These are phyloP conservation scores for Russula virescens DNA, from an alignment of 768 basidiomycete genomes.

Conservation along the genomic window DNA sequence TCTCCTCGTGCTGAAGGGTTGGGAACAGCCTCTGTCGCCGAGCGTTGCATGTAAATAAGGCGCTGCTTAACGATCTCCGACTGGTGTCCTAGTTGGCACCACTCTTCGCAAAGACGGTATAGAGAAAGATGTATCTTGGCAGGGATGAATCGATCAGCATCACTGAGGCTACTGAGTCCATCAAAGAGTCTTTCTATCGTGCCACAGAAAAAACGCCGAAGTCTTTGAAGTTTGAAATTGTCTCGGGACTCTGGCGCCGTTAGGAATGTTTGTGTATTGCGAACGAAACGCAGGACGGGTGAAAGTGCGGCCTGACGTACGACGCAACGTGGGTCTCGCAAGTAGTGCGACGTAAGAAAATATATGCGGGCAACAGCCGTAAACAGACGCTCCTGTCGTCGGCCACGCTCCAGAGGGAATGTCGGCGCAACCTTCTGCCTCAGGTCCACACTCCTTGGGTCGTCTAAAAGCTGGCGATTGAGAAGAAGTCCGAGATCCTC, in stretches of 20 bases:
- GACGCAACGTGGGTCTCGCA: conserved; percentile 63
- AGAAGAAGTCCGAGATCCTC: conserved; percentile 80
- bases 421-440: conserved; percentile 39
- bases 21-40: conserved; percentile 48
- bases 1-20: conserved; percentile 48
- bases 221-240: conserved; percentile 67
- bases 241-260: conserved; percentile 65
- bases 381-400: conserved; percentile 72
- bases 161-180: conserved; percentile 59
- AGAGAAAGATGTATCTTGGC: conserved; percentile 69
- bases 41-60: conserved; percentile 63
- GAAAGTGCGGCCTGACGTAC: conserved; percentile 68
- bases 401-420: conserved; percentile 48
- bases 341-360: conserved; percentile 70
- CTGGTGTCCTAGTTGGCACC: conserved; percentile 83
- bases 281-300: conserved; percentile 81
- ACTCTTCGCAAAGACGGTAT: conserved; percentile 85
- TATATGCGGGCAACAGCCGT: conserved; percentile 89
- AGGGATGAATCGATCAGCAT: conserved; percentile 72
- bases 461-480: conserved; percentile 80
- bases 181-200: conserved; percentile 84
- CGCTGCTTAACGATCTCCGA: conserved; percentile 67
- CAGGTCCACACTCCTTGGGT: conserved; percentile 37
- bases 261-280: conserved; percentile 76
- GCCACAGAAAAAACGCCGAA: conserved; percentile 89